phyloP scores from a whole-genome alignment of 257 asterid genomes.

The Solanum dulcamara region DNA sequence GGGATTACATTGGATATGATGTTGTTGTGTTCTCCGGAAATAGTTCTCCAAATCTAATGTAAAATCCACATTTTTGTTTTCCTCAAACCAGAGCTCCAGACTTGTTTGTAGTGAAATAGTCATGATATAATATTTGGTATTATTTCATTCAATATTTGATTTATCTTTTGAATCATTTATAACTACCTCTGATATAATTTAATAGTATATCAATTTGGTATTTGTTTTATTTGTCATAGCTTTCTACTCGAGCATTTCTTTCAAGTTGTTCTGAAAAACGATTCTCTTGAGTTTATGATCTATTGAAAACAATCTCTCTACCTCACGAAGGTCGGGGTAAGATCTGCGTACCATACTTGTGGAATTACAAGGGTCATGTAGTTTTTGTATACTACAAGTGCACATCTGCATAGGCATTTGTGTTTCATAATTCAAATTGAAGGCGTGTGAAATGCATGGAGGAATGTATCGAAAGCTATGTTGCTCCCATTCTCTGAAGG shows the following conservation, averaged over 20 bases:
- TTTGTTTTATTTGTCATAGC: neutral
- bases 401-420: too few species aligned
- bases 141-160: neutral
- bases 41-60: too few species aligned
- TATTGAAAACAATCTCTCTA: neutral
- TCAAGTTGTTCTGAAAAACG: too few species aligned
- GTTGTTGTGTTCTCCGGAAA: neutral
- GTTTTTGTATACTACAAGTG: too few species aligned
- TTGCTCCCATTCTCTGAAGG: accelerated
- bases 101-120: neutral
- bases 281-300: neutral
- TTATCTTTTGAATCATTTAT: neutral
- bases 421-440: neutral
- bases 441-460: neutral
- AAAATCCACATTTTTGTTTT: neutral
- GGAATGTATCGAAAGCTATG: neutral
- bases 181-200: too few species aligned
- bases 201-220: neutral
- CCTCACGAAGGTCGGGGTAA: neutral
- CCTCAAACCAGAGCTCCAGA: neutral
- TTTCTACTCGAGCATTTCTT: too few species aligned
- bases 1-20: neutral
- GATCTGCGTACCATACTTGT: too few species aligned
- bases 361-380: too few species aligned
- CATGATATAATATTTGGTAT: neutral